Evolutionary conservation across 2,329 filamentous ascomycete genomes (phyloP), one percentile per base, ranked within the genome.

Genomic region (Chaetothyriales sp.): DNA sequence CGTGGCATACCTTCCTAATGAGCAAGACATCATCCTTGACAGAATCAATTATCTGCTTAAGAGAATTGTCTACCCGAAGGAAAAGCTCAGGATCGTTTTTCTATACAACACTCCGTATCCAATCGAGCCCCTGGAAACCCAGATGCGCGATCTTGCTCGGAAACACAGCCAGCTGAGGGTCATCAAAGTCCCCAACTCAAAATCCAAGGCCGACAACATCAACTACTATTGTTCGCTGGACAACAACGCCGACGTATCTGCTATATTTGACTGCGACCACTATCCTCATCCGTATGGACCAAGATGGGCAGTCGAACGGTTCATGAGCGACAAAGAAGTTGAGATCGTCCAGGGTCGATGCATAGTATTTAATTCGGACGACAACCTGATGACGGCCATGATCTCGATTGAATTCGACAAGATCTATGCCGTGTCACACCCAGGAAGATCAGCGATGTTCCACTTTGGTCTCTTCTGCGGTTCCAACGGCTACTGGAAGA

Each of bases 381-480:
- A 70, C 4, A 68, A 64, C 4, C 66, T 73, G 56, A 63, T 72
- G 44, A 68, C 72, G 1, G 68, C 65, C 46, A 70, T 75, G 70
- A 73, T 75, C 15, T 66, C 70, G 1, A 68, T 74, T 33, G 72
- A 75, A 55, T 75, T 75, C 51, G 72, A 75, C 61, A 74, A 74
- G 60, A 75, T 75, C 53, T 75, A 75, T 56, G 72, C 72, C 2
- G 72, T 74, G 9, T 73, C 72, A 9, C 72, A 75, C 56, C 72
- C 72, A 1, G 72, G 72, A 4, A 67, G 72, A 8, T 67, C 70
- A 8, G 65, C 67, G 4, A 69, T 74, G 65, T 74, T 69, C 61
- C 68, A 67, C 4, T 74, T 74, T 51, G 72, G 72, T 13, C 65
- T 74, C 4, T 74, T 75, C 62, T 73, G 70, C 50, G 72, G 72